These are phyloP conservation scores for Letharia columbiana DNA, from an alignment of 495 filamentous ascomycete species.

Conservation along the genomic window DNA sequence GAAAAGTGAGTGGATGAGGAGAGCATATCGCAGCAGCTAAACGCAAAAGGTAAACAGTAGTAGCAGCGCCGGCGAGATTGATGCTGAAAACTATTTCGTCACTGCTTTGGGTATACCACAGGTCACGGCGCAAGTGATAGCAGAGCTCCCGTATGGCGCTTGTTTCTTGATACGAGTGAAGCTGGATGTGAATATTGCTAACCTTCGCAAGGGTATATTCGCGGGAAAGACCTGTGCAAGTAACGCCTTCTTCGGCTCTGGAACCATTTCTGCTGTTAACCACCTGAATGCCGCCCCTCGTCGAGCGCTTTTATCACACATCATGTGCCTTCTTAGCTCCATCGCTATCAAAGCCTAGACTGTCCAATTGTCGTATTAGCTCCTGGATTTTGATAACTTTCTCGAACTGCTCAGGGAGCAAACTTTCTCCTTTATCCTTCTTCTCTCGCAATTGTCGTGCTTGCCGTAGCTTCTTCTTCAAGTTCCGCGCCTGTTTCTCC, in stretches of 20 bases:
- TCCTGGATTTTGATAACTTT: slow-evolving; percentile 97
- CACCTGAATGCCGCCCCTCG: neutral
- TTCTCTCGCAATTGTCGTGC: slow-evolving; percentile 84
- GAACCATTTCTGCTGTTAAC: neutral
- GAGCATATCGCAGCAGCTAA: neutral
- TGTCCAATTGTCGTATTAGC: slow-evolving; percentile 79
- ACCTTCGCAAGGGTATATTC: slow-evolving; percentile 8
- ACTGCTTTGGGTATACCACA: neutral
- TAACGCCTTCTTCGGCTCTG: neutral
- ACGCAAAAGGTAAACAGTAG: neutral
- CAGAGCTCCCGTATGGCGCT: neutral
- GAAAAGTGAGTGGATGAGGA: neutral
- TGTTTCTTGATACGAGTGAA: neutral
- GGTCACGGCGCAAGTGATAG: neutral
- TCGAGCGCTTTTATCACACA: neutral
- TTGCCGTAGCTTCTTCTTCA: slow-evolving; percentile 95
- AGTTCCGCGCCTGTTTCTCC: slow-evolving; percentile 83
- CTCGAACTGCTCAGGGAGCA: slow-evolving; percentile 91
- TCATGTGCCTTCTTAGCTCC: slow-evolving; percentile 37
- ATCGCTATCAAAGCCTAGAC: slow-evolving; percentile 70
- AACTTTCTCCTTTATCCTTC: slow-evolving; percentile 71
- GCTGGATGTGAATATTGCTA: neutral
- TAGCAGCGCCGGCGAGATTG: neutral
- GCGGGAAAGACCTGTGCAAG: neutral
- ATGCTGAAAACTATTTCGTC: neutral